A percentile compares a stretch with the other conserved stretches of the same genome.
Conservation (phyloP, 495 filamentous ascomycete species). For the Penicillium argentinense region DNA sequence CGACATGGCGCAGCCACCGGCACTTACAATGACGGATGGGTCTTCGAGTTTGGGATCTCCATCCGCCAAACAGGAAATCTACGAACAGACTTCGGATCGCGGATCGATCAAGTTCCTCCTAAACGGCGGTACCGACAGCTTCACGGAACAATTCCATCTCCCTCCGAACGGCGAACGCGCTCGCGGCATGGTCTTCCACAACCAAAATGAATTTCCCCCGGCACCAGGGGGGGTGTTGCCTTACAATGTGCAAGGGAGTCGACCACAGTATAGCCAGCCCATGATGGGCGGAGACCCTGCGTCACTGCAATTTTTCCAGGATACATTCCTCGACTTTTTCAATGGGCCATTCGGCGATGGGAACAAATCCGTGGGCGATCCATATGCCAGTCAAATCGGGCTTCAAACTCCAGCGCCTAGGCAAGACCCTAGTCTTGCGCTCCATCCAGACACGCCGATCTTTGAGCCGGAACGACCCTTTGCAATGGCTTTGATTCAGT, state of each 20-base stretch:
- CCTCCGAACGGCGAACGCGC: conserved; percentile 42
- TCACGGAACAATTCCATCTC: conserved; percentile 44
- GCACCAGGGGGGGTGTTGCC: conserved; percentile 14
- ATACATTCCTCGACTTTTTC: conserved; percentile 44
- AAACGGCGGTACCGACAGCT: conserved; percentile 46
- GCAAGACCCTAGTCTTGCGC: conserved; percentile 19
- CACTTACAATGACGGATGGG: not conserved
- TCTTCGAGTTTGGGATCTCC: conserved; percentile 14
- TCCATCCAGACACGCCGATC: conserved; percentile 16
- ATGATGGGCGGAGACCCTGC: conserved; percentile 28
- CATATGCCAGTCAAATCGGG: conserved; percentile 20
- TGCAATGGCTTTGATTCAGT: conserved; percentile 37
- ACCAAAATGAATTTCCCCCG: conserved; percentile 27
- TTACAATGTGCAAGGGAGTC: conserved; percentile 19
- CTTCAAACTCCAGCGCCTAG: conserved; percentile 15
- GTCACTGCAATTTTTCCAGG: conserved; percentile 36
- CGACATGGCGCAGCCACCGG: conserved; percentile 9
- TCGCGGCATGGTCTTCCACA: conserved; percentile 36
- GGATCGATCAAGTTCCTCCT: conserved; percentile 51
- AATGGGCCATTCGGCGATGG: conserved; percentile 39
- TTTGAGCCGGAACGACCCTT: conserved; percentile 41
- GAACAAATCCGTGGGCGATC: conserved; percentile 24
- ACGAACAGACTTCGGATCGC: conserved; percentile 36
- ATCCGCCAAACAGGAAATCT: conserved; percentile 23
- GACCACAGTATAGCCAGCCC: conserved; percentile 15